Evolutionary conservation across 2,329 filamentous ascomycete genomes (phyloP).

Genomic region (Rhinocladiella similis): DNA sequence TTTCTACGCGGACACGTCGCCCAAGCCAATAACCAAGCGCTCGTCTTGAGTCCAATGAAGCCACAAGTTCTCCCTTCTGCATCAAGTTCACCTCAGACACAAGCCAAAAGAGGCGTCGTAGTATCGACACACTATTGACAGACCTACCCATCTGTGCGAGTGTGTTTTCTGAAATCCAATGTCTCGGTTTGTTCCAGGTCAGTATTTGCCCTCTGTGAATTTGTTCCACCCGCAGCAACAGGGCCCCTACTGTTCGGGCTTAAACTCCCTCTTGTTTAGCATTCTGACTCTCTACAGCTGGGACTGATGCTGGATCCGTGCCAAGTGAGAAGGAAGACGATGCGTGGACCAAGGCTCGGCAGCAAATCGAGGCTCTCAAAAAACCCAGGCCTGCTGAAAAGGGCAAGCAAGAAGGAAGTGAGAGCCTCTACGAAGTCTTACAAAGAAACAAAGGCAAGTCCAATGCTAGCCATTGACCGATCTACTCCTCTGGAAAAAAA

Average conservation of each 20-base stretch:
- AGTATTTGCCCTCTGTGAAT: neutral
- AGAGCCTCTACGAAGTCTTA: conserved; percentile 50
- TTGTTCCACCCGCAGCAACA: neutral
- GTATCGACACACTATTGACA: no score
- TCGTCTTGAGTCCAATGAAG: no score
- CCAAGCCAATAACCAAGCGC: no score
- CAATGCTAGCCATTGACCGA: no score
- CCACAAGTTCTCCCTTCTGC: no score
- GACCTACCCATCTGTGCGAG: neutral
- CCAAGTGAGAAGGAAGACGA: conserved; percentile 38
- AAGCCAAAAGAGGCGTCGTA: no score
- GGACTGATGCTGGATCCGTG: conserved; percentile 43
- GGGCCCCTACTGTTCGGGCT: no score
- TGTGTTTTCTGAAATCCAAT: conserved; percentile 29
- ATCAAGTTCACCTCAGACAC: no score
- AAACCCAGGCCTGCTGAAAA: conserved; percentile 24
- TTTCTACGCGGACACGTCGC: no score
- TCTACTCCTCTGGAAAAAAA: no score
- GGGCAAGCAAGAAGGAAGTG: conserved; percentile 41
- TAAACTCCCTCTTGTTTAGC: neutral
- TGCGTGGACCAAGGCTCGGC: conserved; percentile 45
- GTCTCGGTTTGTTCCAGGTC: conserved; percentile 44
- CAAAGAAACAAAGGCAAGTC: conserved; percentile 52
- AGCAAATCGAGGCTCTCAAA: conserved; percentile 33
- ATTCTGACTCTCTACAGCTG: conserved; percentile 31